These are phyloP conservation scores for Metarhizium humberi DNA, from an alignment of 2,329 filamentous ascomycete genomes.

Conservation along the genomic window DNA sequence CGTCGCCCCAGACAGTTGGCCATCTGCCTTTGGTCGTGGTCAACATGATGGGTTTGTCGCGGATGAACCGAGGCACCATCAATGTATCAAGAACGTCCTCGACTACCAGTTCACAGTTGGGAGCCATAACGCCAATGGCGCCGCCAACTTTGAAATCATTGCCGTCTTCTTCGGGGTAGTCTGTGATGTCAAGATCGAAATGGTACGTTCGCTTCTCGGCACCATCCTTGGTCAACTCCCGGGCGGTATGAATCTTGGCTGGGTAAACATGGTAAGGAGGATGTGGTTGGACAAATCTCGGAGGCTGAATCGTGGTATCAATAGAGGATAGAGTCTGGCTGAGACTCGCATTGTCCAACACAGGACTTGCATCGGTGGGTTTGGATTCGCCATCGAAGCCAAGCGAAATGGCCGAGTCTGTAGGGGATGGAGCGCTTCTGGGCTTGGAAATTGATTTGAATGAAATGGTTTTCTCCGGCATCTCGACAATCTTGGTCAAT, in stretches of 20 bases:
- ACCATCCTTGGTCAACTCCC: slow-evolving; percentile 77
- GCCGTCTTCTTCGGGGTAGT: slow-evolving; percentile 77
- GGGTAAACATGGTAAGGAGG: slow-evolving; percentile 87
- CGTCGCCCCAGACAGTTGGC: slow-evolving; percentile 97
- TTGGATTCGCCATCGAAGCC: slow-evolving; percentile 21
- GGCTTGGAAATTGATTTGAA: slow-evolving; percentile 48
- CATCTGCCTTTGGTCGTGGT: slow-evolving; percentile 76
- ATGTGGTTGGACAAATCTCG: slow-evolving; percentile 86
- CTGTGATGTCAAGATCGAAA: slow-evolving; percentile 92
- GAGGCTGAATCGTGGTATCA: slow-evolving; percentile 62
- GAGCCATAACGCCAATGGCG: slow-evolving; percentile 86
- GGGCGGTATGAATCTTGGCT: slow-evolving; percentile 74
- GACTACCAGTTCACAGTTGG: slow-evolving; percentile 68
- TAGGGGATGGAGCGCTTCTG: slow-evolving; percentile 27
- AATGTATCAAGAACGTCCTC: slow-evolving; percentile 79
- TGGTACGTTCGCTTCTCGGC: slow-evolving; percentile 97
- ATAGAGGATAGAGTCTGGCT: slow-evolving; percentile 22
- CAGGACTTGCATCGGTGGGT: slow-evolving; percentile 19
- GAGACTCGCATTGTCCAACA: slow-evolving; percentile 14
- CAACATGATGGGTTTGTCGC: slow-evolving; percentile 74
- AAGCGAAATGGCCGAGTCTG: slow-evolving; percentile 40
- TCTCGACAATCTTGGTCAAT: slow-evolving; percentile 59
- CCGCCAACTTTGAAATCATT: slow-evolving; percentile 95
- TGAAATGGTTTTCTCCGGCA: slow-evolving; percentile 68
- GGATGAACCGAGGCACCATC: slow-evolving; percentile 68